Conservation (phyloP, 352 stramenopile genomes). For the Globisporangium perplexum region DNA sequence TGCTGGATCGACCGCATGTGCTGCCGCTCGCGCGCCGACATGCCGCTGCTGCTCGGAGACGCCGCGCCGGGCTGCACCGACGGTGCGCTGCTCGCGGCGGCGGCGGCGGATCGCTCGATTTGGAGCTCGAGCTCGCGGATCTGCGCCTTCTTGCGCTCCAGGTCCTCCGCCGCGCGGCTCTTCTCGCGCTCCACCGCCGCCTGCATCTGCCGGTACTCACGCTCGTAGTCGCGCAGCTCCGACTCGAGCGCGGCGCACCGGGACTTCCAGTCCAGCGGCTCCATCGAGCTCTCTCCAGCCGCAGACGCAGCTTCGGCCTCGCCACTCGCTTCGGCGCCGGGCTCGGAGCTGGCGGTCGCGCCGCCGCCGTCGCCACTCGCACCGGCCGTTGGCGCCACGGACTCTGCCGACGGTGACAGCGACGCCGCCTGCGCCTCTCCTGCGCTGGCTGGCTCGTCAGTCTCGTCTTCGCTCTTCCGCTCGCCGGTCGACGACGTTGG, state of each 20-base stretch:
- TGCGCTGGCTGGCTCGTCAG: conserved; percentile 6
- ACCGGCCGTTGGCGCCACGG: background rate
- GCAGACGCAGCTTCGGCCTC: conserved; percentile 10
- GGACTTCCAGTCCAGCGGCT: conserved; percentile 41
- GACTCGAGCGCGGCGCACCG: conserved; percentile 52
- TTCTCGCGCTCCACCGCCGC: conserved; percentile 52
- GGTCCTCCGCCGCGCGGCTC: conserved; percentile 49
- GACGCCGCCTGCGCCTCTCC: background rate
- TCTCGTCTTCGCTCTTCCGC: conserved; percentile 16
- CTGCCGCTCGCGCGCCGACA: conserved; percentile 75
- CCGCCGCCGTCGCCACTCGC: background rate
- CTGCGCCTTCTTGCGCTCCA: conserved; percentile 56
- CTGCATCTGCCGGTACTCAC: conserved; percentile 58
- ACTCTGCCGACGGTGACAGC: background rate
- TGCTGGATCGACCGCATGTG: conserved; percentile 89
- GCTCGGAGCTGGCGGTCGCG: background rate
- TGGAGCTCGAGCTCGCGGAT: conserved; percentile 63
- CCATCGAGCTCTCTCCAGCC: conserved; percentile 29
- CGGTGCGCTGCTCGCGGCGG: conserved; percentile 5
- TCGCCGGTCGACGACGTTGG: conserved; percentile 14
- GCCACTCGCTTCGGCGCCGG: background rate
- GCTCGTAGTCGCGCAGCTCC: conserved; percentile 65
- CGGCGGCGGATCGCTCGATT: conserved; percentile 24
- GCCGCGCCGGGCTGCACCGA: conserved; percentile 14
- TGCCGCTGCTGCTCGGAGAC: conserved; percentile 41